Conservation (phyloP, 345 rosid species). For the Gossypium mustelinum region DNA sequence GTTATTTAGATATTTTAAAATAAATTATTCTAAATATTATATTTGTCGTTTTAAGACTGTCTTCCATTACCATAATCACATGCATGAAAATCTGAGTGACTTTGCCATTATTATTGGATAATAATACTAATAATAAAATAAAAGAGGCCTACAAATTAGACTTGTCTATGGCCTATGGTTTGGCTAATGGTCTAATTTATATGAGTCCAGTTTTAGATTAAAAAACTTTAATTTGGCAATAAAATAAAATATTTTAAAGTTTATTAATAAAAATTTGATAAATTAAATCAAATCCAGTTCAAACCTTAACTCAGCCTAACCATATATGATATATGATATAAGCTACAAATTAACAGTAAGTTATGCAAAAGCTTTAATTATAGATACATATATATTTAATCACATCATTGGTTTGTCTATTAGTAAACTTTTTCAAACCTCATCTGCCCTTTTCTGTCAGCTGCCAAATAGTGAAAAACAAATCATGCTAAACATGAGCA, state of each 20-base stretch:
- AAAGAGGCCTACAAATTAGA: not conserved
- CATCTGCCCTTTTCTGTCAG: not conserved
- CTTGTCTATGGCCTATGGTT: no score
- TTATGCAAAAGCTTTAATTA: not conserved
- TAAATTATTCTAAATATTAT: not conserved
- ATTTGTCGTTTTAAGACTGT: not conserved
- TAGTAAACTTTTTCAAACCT: not conserved
- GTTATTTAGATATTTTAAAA: not conserved
- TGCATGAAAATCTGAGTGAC: not conserved
- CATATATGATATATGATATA: not conserved
- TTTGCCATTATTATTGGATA: not conserved
- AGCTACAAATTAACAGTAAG: not conserved
- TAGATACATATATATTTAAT: not conserved
- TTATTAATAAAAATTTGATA: not conserved
- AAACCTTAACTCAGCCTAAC: no score
- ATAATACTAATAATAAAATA: not conserved
- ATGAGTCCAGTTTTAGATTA: no score
- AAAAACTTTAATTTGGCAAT: not conserved
- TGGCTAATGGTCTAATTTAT: no score
- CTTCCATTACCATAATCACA: constrained; percentile 10
- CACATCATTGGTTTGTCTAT: not conserved
- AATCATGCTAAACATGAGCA: constrained; percentile 1
- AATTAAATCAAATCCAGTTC: no score
- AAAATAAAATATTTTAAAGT: not conserved
- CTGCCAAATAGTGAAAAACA: not conserved